These are phyloP conservation scores for Dendrocalamus sinicus DNA, from an alignment of 176 grass and related monocot genomes.

Conservation along the genomic window DNA sequence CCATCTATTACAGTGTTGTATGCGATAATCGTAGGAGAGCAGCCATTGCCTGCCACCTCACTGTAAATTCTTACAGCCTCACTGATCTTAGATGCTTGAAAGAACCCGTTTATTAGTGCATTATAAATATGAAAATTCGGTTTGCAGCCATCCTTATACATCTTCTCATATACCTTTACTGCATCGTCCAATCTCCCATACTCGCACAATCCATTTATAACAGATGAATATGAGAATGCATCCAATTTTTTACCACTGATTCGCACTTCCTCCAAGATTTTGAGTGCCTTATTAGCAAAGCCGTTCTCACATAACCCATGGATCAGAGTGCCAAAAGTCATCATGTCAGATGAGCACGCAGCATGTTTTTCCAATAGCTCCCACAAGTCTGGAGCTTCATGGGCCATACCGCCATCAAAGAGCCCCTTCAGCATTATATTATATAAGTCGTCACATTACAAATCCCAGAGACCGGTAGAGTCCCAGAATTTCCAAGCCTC, in stretches of 20 bases:
- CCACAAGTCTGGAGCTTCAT: conserved; percentile 64
- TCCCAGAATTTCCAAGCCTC: conserved; percentile 68
- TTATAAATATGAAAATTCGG: conserved; percentile 81
- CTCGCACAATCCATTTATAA: conserved; percentile 79
- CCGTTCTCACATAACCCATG: conserved; percentile 87
- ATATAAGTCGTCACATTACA: conserved; percentile 62
- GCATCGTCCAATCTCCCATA: conserved; percentile 70
- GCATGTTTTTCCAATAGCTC: conserved; percentile 58
- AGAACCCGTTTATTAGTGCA: conserved; percentile 81
- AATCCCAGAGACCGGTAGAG: conserved; percentile 41
- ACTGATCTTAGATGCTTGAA: conserved; percentile 46
- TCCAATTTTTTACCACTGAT: conserved; percentile 59
- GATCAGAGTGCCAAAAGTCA: conserved; percentile 78
- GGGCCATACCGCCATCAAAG: conserved; percentile 60
- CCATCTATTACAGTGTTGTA: conserved; percentile 93
- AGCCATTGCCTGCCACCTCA: conserved; percentile 59
- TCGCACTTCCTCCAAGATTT: conserved; percentile 55
- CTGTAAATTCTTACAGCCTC: conserved; percentile 62
- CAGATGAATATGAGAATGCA: conserved; percentile 73
- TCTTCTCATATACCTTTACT: conserved; percentile 60
- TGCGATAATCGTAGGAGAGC: conserved; percentile 78
- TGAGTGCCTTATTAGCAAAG: conserved; percentile 70
- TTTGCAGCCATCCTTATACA: conserved; percentile 61
- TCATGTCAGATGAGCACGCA: conserved; percentile 58
- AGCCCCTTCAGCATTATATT: conserved; percentile 86